phyloP scores from a whole-genome alignment of 164 flowering plant genomes.

The Magnolia officinalis region DNA sequence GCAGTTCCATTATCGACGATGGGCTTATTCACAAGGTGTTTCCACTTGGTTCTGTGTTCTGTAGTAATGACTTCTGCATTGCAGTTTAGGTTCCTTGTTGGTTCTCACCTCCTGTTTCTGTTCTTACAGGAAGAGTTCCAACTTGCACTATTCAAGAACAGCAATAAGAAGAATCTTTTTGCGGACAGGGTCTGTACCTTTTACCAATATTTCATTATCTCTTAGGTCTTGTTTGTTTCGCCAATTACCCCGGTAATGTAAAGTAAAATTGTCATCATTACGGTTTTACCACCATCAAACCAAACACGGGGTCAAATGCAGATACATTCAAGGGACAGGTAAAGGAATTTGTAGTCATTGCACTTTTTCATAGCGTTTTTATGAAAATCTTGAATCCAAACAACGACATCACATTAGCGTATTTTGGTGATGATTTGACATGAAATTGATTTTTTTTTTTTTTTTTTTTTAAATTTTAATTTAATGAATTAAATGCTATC shows the following conservation, averaged over 20 bases:
- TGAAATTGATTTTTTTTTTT: too few species aligned
- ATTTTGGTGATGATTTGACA: too few species aligned
- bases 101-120: background rate
- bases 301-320: too few species aligned
- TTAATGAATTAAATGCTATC: too few species aligned
- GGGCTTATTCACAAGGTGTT: constrained; percentile 78
- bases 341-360: too few species aligned
- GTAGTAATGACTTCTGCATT: background rate
- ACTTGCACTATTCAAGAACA: constrained; percentile 63
- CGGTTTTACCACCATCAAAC: too few species aligned
- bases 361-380: background rate
- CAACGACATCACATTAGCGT: too few species aligned
- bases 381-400: too few species aligned
- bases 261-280: too few species aligned
- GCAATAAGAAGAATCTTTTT: constrained; percentile 55
- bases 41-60: background rate
- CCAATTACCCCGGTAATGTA: background rate
- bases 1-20: constrained; percentile 70
- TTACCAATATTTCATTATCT: background rate
- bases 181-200: constrained; percentile 45
- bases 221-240: background rate
- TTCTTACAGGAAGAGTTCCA: constrained; percentile 75
- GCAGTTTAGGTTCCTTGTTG: background rate
- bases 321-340: too few species aligned
- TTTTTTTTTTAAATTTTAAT: too few species aligned